These are phyloP conservation scores for Apiospora aurea DNA, from an alignment of 2,329 filamentous ascomycete genomes.

Conservation along the genomic window DNA sequence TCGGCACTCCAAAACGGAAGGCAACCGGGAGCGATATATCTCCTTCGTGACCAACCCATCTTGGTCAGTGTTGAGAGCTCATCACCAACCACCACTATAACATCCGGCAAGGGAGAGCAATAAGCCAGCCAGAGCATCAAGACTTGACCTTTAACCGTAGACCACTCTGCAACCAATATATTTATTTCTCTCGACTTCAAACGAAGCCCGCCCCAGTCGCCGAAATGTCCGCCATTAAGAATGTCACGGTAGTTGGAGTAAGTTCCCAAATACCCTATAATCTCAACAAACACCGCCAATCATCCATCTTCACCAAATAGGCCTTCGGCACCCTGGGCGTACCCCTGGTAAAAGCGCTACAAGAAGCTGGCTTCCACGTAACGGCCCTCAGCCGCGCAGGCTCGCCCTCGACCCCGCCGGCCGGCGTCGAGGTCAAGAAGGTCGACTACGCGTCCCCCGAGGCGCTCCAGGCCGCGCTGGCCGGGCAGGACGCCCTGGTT, in stretches of 20 bases:
- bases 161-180: too few species aligned
- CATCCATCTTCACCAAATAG: constrained; percentile 29
- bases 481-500: constrained; percentile 62
- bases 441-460: constrained; percentile 55
- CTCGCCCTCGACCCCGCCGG: constrained; percentile 46
- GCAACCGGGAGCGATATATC: background rate
- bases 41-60: background rate
- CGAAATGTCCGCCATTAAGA: constrained; percentile 28
- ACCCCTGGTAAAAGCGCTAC: constrained; percentile 38
- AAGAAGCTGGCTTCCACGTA: constrained; percentile 51
- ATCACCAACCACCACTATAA: background rate
- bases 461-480: constrained; percentile 54
- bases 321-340: constrained; percentile 43
- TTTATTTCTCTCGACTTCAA: background rate
- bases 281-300: background rate
- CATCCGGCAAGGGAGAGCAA: background rate
- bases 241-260: constrained; percentile 29
- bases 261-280: constrained; percentile 2
- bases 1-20: background rate
- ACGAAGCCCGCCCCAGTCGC: background rate
- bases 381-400: constrained; percentile 57
- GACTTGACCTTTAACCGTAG: background rate
- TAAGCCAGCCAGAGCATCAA: background rate
- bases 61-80: background rate
- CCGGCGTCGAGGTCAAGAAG: constrained; percentile 49